Conservation (phyloP, 2,329 filamentous ascomycete genomes). For the Thelonectria discophora region DNA sequence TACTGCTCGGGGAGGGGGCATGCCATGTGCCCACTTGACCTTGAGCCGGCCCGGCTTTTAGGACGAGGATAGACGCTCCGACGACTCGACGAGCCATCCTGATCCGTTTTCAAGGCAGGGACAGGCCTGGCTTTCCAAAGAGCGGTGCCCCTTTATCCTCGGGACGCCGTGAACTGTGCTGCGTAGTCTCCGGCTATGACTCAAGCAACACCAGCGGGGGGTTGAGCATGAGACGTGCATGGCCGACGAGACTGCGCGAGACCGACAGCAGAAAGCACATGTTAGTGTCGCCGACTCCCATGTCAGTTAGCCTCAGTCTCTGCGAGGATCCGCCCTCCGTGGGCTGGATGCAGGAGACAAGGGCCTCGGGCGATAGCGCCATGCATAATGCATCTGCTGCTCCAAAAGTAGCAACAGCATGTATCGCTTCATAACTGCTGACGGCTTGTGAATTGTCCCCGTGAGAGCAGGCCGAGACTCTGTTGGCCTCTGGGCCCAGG, state of each 20-base stretch:
- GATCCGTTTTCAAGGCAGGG: not conserved
- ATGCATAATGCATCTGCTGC: not conserved
- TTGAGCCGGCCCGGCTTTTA: slow-evolving; percentile 18
- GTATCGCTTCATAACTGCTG: not conserved
- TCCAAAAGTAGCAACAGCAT: not conserved
- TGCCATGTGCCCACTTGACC: slow-evolving; percentile 19
- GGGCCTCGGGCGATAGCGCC: not conserved
- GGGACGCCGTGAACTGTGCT: not conserved
- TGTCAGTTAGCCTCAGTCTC: not conserved
- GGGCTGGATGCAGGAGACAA: not conserved
- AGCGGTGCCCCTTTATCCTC: slow-evolving; percentile 6
- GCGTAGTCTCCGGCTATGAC: slow-evolving; percentile 9
- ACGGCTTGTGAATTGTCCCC: not conserved
- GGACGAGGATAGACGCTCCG: slow-evolving; percentile 11
- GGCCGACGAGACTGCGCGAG: slow-evolving; percentile 13
- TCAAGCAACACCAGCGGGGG: slow-evolving; percentile 22
- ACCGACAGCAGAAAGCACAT: slow-evolving; percentile 14
- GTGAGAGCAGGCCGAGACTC: not conserved
- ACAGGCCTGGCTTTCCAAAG: not conserved
- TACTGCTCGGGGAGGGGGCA: not conserved
- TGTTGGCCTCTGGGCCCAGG: not conserved
- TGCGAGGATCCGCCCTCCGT: not conserved
- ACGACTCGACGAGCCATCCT: not conserved
- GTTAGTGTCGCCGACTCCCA: not conserved
- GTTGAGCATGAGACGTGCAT: slow-evolving; percentile 4